Conservation (phyloP, 768 basidiomycete species). For the Leccinum rimulosum region DNA sequence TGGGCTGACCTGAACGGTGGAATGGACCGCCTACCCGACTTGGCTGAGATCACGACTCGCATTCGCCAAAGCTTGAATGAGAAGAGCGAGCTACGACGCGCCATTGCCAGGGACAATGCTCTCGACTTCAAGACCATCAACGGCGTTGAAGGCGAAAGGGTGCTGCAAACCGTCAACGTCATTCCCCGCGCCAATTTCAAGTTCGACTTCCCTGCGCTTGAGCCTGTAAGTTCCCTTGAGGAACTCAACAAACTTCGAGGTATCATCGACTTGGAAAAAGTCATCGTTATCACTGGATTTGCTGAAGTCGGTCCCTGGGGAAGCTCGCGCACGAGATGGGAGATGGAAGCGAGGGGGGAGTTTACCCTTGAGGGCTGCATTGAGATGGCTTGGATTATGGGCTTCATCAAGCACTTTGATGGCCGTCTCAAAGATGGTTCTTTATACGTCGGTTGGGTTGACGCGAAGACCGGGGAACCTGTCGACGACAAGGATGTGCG, state of each 20-base stretch:
- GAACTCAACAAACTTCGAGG: constrained; percentile 81
- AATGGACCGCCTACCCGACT: constrained; percentile 95
- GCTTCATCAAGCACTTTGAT: constrained; percentile 97
- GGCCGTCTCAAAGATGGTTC: constrained; percentile 92
- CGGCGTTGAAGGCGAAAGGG: constrained; percentile 87
- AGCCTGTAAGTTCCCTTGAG: constrained; percentile 60
- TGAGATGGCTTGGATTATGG: constrained; percentile 99
- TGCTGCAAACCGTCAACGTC: constrained; percentile 89
- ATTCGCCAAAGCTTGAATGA: constrained; percentile 80
- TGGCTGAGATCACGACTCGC: constrained; percentile 86
- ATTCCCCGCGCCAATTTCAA: constrained; percentile 98
- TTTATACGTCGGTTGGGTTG: constrained; percentile 97
- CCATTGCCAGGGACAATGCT: constrained; percentile 90
- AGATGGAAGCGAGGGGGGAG: constrained; percentile 98
- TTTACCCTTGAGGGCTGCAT: constrained; percentile 98
- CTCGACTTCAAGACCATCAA: constrained; percentile 93
- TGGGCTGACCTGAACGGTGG: constrained; percentile 99
- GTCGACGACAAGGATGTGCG: constrained; percentile 98
- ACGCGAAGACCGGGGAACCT: constrained; percentile 87
- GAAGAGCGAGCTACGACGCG: constrained; percentile 90
- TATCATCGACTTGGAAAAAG: constrained; percentile 92
- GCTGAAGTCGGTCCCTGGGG: constrained; percentile 99
- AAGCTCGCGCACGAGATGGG: constrained; percentile 96
- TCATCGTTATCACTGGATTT: constrained; percentile 93
- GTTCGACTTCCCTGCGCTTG: constrained; percentile 90